A percentile compares a stretch with the other conserved stretches of the same genome.
These are phyloP conservation scores for Mycocentrospora acerina DNA, from an alignment of 2,329 filamentous ascomycete genomes.

Conservation along the genomic window DNA sequence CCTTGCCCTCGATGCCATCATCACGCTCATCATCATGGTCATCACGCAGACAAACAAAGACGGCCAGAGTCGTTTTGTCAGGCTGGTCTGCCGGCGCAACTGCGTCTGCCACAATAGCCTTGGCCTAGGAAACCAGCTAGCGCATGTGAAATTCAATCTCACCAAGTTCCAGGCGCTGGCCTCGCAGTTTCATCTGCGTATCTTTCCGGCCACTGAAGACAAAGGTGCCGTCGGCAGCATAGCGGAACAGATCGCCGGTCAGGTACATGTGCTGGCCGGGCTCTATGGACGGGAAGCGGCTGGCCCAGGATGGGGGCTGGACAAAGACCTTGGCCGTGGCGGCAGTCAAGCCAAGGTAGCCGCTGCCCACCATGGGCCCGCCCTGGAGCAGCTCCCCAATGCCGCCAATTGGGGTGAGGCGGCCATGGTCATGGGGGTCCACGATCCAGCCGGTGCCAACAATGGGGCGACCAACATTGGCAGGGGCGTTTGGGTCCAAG, in stretches of 20 bases:
- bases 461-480: background rate
- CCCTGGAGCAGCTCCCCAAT: conserved; percentile 8
- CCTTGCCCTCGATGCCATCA: too few species aligned
- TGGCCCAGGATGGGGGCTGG: background rate
- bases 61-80: too few species aligned
- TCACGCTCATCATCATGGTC: too few species aligned
- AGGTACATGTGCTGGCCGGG: too few species aligned
- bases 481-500: background rate
- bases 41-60: too few species aligned
- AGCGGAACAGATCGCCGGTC: conserved; percentile 23
- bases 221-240: conserved; percentile 17
- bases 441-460: background rate
- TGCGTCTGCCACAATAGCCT: too few species aligned
- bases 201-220: conserved; percentile 19
- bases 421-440: background rate
- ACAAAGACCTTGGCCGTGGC: conserved; percentile 12
- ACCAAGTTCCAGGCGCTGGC: conserved; percentile 25
- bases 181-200: conserved; percentile 25
- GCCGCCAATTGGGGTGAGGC: conserved; percentile 6
- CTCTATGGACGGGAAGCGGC: too few species aligned
- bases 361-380: conserved; percentile 2
- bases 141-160: too few species aligned
- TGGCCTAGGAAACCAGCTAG: too few species aligned
- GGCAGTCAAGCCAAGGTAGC: conserved; percentile 7
- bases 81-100: too few species aligned